Conservation (phyloP, 2,329 filamentous ascomycete species). For the Aspergillus ustus region DNA sequence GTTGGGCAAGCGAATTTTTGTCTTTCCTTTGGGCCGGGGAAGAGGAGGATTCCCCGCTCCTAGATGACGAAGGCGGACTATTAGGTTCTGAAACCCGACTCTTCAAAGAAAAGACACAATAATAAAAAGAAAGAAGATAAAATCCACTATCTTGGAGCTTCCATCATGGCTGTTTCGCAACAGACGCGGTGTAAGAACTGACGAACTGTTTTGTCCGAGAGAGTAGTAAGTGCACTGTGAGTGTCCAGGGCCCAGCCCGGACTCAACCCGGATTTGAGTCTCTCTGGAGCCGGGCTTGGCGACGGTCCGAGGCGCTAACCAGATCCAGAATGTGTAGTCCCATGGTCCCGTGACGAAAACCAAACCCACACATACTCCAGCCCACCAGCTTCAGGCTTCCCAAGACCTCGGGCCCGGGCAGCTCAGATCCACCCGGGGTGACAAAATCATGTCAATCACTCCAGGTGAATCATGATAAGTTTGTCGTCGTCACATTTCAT, state of each 20-base stretch:
- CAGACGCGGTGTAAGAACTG: conserved; percentile 8
- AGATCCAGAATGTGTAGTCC: conserved; percentile 24
- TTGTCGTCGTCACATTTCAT: conserved; percentile 2
- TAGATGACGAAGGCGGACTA: conserved; percentile 8
- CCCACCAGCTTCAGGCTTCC: neutral
- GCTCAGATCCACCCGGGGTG: conserved; percentile 9
- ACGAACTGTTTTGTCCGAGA: conserved; percentile 10
- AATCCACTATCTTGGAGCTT: conserved; percentile 12
- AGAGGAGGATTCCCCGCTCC: conserved; percentile 13
- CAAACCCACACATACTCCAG: neutral
- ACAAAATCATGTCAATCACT: conserved; percentile 2
- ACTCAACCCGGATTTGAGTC: neutral
- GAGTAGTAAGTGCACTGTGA: neutral
- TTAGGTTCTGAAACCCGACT: conserved; percentile 16
- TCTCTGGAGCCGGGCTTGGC: conserved; percentile 17
- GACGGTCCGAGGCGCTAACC: conserved; percentile 22
- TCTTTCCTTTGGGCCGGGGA: conserved; percentile 15
- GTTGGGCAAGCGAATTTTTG: neutral
- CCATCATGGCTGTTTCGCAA: conserved; percentile 11
- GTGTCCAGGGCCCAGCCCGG: neutral
- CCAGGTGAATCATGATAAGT: neutral
- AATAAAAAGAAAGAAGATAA: neutral
- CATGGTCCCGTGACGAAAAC: conserved; percentile 5
- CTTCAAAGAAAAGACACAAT: neutral
- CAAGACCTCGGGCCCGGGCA: conserved; percentile 2